Conservation (phyloP, 139 green algal genomes). For the Chlorella ohadii region DNA sequence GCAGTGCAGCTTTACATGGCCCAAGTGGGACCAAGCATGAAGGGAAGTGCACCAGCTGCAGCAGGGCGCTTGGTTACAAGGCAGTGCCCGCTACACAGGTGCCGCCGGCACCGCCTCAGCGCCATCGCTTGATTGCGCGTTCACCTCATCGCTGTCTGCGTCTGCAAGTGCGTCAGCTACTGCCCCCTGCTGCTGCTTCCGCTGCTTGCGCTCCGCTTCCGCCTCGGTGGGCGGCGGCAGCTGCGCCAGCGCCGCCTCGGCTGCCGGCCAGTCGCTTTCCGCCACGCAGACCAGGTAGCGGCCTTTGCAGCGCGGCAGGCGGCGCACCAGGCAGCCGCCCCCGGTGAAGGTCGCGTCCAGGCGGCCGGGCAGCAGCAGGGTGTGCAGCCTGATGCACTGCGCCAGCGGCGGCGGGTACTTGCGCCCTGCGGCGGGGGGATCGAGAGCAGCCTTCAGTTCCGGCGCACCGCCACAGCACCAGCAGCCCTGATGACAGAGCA, state of each 20-base stretch:
- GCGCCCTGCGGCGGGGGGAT: not conserved
- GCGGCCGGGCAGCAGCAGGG: not conserved
- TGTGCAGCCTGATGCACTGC: not conserved
- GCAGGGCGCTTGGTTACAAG: no score
- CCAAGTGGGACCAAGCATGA: no score
- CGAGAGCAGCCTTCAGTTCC: no score
- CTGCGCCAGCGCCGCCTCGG: not conserved
- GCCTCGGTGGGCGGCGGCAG: not conserved
- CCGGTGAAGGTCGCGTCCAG: not conserved
- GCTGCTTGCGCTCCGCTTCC: not conserved
- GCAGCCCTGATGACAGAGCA: no score
- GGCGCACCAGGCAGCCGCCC: constrained; percentile 26
- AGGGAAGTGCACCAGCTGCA: no score
- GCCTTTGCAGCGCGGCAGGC: constrained; percentile 13
- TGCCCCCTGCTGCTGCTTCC: not conserved
- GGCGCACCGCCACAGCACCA: no score
- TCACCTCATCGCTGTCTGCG: not conserved
- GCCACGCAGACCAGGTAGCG: constrained; percentile 2
- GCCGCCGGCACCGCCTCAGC: not conserved
- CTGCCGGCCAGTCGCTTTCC: not conserved
- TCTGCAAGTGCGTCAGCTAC: not conserved
- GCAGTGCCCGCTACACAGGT: no score
- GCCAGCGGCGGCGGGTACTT: constrained; percentile 13
- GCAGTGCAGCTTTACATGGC: no score
- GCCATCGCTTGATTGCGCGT: no score